Conservation (phyloP, 1,284 basidiomycete species). For the Microbotryum saponariae region DNA sequence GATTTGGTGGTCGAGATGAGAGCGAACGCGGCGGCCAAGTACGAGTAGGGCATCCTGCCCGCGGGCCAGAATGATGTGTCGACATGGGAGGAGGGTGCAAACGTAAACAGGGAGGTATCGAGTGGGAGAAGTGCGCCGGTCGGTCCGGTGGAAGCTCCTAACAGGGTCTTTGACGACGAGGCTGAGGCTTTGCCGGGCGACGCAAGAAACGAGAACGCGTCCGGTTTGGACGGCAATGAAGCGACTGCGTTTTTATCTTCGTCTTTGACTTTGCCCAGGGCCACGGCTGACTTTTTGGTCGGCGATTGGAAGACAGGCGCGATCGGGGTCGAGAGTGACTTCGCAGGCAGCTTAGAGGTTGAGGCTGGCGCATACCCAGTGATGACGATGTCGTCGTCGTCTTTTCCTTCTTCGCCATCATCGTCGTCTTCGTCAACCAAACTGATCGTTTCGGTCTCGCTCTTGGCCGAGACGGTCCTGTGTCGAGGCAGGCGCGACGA, state of each 20-base stretch:
- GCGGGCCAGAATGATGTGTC: constrained; percentile 15
- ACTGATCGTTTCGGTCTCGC: constrained; percentile 6
- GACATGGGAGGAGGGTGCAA: constrained; percentile 35
- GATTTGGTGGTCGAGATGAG: constrained; percentile 68
- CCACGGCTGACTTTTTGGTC: neutral
- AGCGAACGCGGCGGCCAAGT: constrained; percentile 67
- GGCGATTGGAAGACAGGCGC: constrained; percentile 10
- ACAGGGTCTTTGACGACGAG: neutral
- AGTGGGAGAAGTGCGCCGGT: constrained; percentile 19
- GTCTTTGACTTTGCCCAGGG: neutral
- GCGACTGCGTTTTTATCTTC: constrained; percentile 6
- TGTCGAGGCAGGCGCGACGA: no score
- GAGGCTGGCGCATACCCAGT: constrained; percentile 2
- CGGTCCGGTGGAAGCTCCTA: neutral
- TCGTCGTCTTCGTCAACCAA: constrained; percentile 9
- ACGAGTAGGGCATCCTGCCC: constrained; percentile 60
- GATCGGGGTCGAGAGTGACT: neutral
- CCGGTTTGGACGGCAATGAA: neutral
- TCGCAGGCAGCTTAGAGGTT: neutral
- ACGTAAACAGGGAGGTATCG: constrained; percentile 39
- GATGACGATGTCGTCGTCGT: constrained; percentile 15
- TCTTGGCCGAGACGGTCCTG: neutral
- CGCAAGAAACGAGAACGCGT: neutral
- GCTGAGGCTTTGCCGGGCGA: constrained; percentile 14
- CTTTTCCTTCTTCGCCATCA: constrained; percentile 5